These are phyloP conservation scores for Curvularia hawaiiensis DNA, from an alignment of 2,329 filamentous ascomycete genomes.

Conservation along the genomic window DNA sequence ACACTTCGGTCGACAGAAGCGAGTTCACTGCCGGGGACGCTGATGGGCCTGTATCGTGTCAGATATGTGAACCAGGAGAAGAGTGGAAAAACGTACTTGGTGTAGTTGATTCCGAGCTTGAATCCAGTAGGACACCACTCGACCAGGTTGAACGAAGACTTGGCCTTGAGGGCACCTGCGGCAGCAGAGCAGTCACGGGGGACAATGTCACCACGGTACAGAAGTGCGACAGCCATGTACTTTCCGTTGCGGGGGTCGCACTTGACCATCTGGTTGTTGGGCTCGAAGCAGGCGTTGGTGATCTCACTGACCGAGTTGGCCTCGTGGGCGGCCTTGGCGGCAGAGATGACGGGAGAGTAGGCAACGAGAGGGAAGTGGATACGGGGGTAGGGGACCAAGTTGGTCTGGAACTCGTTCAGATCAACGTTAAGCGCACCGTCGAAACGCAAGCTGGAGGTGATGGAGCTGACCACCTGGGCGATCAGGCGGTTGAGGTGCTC, in stretches of 20 bases:
- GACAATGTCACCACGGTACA: conserved; percentile 74
- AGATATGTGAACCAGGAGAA: not conserved
- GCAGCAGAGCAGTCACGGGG: conserved; percentile 72
- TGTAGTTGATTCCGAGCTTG: conserved; percentile 79
- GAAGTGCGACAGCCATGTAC: conserved; percentile 75
- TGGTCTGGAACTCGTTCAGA: conserved; percentile 79
- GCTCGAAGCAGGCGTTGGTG: too few relatives aligned
- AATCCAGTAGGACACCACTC: conserved; percentile 79
- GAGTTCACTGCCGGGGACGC: conserved; percentile 94
- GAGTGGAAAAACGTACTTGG: conserved; percentile 46
- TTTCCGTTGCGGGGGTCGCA: conserved; percentile 76
- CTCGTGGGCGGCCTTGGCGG: conserved; percentile 81
- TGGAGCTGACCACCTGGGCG: conserved; percentile 75
- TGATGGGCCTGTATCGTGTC: conserved; percentile 74
- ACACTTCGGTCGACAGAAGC: conserved; percentile 98
- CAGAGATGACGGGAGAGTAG: conserved; percentile 73
- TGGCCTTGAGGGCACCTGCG: conserved; percentile 71
- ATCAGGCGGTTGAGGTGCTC: conserved; percentile 76
- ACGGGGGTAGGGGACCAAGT: conserved; percentile 74
- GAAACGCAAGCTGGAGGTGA: conserved; percentile 74
- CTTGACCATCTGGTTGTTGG: conserved; percentile 80
- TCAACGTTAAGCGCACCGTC: conserved; percentile 76
- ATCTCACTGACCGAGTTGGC: too few relatives aligned
- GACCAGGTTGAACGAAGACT: conserved; percentile 73
- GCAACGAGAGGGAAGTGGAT: conserved; percentile 77